phyloP scores from a whole-genome alignment of 495 filamentous ascomycete genomes.

The Xylaria cubensis region DNA sequence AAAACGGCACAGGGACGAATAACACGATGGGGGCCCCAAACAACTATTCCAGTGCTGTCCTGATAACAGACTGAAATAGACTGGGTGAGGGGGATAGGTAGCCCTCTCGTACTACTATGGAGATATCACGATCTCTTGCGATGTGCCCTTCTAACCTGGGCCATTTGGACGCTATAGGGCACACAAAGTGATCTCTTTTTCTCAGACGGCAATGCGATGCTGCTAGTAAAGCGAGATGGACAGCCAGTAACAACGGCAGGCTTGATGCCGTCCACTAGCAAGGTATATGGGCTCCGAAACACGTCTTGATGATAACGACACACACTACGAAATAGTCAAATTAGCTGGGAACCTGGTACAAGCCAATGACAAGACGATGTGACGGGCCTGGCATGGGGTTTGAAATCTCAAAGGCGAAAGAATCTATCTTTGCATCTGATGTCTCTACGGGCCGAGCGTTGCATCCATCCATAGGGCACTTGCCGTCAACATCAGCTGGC shows the following conservation, averaged over 20 bases:
- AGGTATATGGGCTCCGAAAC: background rate
- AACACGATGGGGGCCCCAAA: conserved; percentile 37
- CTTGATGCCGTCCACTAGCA: background rate
- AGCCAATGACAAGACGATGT: background rate
- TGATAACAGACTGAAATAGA: conserved; percentile 28
- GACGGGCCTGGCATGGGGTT: background rate
- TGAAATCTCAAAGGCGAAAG: background rate
- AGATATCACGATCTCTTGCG: background rate
- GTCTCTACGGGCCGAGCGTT: background rate
- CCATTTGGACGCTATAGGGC: background rate
- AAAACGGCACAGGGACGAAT: conserved; percentile 45
- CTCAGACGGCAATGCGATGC: background rate
- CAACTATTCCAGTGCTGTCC: conserved; percentile 38
- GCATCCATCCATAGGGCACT: background rate
- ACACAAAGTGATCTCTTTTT: background rate
- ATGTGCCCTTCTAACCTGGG: background rate
- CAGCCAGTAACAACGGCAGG: background rate
- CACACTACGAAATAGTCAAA: no score
- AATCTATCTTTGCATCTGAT: background rate
- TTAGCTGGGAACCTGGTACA: background rate
- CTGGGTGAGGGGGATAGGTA: background rate
- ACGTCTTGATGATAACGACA: background rate
- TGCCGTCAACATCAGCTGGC: background rate
- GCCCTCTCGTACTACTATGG: background rate
- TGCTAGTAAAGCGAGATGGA: background rate